Conservation (phyloP, 176 grass and related monocot genomes). For the Oryza australiensis region DNA sequence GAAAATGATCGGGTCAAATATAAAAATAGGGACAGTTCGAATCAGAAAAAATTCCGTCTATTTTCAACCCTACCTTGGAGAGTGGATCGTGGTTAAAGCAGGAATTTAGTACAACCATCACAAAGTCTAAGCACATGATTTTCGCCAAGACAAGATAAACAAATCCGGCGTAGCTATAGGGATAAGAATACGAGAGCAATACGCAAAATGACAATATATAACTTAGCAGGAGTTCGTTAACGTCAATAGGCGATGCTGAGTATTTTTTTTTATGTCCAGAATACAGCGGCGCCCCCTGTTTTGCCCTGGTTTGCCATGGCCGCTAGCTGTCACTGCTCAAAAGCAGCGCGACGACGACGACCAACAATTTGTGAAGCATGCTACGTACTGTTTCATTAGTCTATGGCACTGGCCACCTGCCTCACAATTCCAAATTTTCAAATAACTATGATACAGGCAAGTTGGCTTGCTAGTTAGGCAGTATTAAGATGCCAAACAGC, state of each 20-base stretch:
- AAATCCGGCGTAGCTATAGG: not conserved
- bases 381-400: not conserved
- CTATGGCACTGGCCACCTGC: not conserved
- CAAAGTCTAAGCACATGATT: not conserved
- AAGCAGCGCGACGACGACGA: not conserved
- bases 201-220: not conserved
- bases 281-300: slow-evolving; percentile 19
- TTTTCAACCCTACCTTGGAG: too few species aligned
- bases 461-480: not conserved
- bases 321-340: not conserved
- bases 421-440: not conserved
- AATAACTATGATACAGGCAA: not conserved
- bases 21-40: too few species aligned
- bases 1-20: too few species aligned
- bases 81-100: too few species aligned
- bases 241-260: not conserved
- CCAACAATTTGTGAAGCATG: not conserved
- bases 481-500: not conserved
- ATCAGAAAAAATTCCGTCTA: too few species aligned
- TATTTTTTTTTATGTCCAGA: not conserved
- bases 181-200: not conserved
- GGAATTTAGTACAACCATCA: not conserved
- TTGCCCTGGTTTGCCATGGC: not conserved
- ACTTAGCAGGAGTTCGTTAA: not conserved
- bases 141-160: not conserved